These are phyloP conservation scores for Colletotrichum destructivum DNA, from an alignment of 2,329 filamentous ascomycete genomes.

Conservation along the genomic window DNA sequence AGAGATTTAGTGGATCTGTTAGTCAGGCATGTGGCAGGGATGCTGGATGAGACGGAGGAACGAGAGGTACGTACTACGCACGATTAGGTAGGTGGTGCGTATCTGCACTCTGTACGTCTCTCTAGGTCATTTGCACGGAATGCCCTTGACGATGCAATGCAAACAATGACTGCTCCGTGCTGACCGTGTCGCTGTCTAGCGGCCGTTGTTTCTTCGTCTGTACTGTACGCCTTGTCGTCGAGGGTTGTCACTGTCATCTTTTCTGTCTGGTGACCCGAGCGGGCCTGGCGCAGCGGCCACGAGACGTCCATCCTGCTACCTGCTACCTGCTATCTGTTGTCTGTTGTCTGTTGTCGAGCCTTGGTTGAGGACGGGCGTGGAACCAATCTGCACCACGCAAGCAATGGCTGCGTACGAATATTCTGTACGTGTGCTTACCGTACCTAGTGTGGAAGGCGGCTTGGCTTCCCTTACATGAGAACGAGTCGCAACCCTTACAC, in stretches of 20 bases:
- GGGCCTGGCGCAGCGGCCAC: conserved; percentile 28
- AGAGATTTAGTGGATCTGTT: conserved; percentile 29
- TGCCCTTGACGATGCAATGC: not conserved
- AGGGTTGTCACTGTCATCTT: conserved; percentile 34
- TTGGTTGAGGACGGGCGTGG: conserved; percentile 25
- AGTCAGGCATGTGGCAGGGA: conserved; percentile 35
- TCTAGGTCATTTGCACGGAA: not conserved
- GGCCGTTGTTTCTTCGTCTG: conserved; percentile 18
- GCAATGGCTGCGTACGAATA: conserved; percentile 15
- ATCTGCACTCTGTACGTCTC: not conserved
- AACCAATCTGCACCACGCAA: conserved; percentile 22
- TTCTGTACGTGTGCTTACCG: no score
- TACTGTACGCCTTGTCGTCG: conserved; percentile 20
- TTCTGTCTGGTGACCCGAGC: conserved; percentile 25
- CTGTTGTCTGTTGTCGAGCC: conserved; percentile 12
- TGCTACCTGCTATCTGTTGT: not conserved
- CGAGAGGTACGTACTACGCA: not conserved
- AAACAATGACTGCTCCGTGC: not conserved
- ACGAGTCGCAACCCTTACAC: not conserved
- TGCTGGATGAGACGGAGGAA: conserved; percentile 32
- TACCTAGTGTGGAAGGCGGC: no score
- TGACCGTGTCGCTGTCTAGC: not conserved
- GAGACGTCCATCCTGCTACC: not conserved
- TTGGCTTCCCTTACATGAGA: conserved; percentile 19
- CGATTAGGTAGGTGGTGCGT: no score